Conservation (phyloP, 2,329 filamentous ascomycete species). For the Dichotomopilus funicola region DNA sequence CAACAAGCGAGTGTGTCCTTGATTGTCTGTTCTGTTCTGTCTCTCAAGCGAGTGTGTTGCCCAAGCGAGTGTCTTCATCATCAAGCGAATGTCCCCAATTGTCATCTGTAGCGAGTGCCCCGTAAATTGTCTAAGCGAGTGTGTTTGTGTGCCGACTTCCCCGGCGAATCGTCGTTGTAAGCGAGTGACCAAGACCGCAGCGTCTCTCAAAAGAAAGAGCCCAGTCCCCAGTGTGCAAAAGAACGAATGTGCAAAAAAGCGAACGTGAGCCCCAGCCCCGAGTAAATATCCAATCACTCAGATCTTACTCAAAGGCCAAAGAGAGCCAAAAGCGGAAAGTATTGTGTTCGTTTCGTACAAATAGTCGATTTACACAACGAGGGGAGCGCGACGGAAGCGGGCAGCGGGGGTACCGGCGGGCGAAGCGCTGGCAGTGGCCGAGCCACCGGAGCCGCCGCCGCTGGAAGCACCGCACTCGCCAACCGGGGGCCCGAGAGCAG, state of each 20-base stretch:
- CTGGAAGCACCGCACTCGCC: constrained; percentile 14
- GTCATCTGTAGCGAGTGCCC: not conserved
- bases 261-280: too few species aligned
- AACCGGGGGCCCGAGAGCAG: constrained; percentile 3
- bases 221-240: too few species aligned
- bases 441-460: constrained; percentile 11
- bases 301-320: too few species aligned
- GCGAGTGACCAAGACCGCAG: too few species aligned
- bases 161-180: too few species aligned
- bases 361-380: constrained; percentile 1
- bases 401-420: constrained; percentile 14
- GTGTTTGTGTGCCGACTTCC: too few species aligned
- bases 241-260: too few species aligned
- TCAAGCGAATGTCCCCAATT: not conserved
- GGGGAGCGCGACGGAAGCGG: constrained; percentile 8
- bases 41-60: constrained; percentile 3
- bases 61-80: not conserved
- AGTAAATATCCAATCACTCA: too few species aligned
- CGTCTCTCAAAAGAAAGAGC: too few species aligned
- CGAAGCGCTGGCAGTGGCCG: not conserved
- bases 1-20: too few species aligned
- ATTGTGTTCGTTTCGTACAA: not conserved
- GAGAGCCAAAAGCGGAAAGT: not conserved
- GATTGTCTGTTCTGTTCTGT: not conserved
- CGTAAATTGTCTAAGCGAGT: not conserved